phyloP scores from a whole-genome alignment of 805 yeast species.

The Myxozyma kluyveri region DNA sequence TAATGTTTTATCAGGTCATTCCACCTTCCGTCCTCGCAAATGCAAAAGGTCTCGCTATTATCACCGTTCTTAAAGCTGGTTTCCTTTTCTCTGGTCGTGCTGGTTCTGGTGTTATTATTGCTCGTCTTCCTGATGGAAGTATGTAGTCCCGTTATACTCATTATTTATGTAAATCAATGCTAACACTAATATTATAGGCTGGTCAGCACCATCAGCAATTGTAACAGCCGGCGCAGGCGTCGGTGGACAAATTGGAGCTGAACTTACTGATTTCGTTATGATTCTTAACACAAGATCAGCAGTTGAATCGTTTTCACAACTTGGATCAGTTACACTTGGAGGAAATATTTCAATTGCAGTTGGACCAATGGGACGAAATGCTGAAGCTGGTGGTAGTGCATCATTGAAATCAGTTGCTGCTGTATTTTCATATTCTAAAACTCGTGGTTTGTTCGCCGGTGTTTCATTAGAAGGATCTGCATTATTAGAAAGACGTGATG shows the following conservation, averaged over 20 bases:
- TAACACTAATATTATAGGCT: conserved; percentile 42
- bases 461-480: conserved; percentile 96
- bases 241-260: conserved; percentile 97
- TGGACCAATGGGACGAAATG: conserved; percentile 95
- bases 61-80: conserved; percentile 96
- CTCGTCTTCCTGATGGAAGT: conserved; percentile 84
- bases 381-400: conserved; percentile 96
- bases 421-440: conserved; percentile 87
- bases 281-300: conserved; percentile 84
- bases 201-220: conserved; percentile 98
- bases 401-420: conserved; percentile 85
- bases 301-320: conserved; percentile 88
- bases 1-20: conserved; percentile 48
- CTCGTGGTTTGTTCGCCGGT: conserved; percentile 96
- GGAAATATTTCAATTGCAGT: conserved; percentile 95
- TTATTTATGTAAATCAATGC: background rate
- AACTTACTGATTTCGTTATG: conserved; percentile 92
- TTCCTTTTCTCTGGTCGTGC: conserved; percentile 95
- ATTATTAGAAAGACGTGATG: conserved; percentile 93
- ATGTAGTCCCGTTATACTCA: conserved; percentile 1
- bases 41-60: conserved; percentile 88
- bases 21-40: conserved; percentile 83
- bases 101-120: conserved; percentile 94
- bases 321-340: conserved; percentile 91
- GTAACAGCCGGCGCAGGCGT: conserved; percentile 96